These are phyloP conservation scores for Barnettozyma siamensis DNA, from an alignment of 805 yeast genomes.

Conservation along the genomic window DNA sequence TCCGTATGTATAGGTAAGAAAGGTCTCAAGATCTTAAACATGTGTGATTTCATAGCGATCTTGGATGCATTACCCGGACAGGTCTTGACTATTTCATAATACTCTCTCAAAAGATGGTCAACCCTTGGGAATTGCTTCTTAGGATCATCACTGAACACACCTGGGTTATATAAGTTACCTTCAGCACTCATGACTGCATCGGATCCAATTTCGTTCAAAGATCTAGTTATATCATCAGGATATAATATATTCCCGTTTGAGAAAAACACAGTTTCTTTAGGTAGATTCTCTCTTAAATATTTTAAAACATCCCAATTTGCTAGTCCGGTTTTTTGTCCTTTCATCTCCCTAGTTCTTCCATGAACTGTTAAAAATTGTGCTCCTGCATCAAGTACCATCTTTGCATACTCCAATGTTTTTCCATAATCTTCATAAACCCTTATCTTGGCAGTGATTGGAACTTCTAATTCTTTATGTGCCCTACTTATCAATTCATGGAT, in stretches of 20 bases:
- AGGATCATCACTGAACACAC: conserved; percentile 62
- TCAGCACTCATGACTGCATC: conserved; percentile 98
- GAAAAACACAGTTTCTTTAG: conserved; percentile 77
- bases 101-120: conserved; percentile 77
- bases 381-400: conserved; percentile 84
- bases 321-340: conserved; percentile 92
- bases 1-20: conserved; percentile 74
- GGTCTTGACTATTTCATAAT: conserved; percentile 66
- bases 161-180: conserved; percentile 91
- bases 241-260: conserved; percentile 95
- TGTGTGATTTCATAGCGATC: conserved; percentile 85
- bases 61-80: conserved; percentile 56
- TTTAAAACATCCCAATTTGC: conserved; percentile 87
- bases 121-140: conserved; percentile 80
- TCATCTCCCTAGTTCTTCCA: conserved; percentile 95
- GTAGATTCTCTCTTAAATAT: conserved; percentile 71
- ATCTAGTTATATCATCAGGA: conserved; percentile 73
- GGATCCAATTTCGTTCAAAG: conserved; percentile 56
- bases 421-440: conserved; percentile 82
- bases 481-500: conserved; percentile 65
- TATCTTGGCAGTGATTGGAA: conserved; percentile 95
- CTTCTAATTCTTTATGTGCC: conserved; percentile 64
- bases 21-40: conserved; percentile 81
- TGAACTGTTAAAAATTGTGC: conserved; percentile 94
- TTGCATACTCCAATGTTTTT: conserved; percentile 81